A percentile compares a stretch with the other conserved stretches of the same genome.
phyloP scores from a whole-genome alignment of 164 flowering plant genomes.

The Brasenia schreberi region DNA sequence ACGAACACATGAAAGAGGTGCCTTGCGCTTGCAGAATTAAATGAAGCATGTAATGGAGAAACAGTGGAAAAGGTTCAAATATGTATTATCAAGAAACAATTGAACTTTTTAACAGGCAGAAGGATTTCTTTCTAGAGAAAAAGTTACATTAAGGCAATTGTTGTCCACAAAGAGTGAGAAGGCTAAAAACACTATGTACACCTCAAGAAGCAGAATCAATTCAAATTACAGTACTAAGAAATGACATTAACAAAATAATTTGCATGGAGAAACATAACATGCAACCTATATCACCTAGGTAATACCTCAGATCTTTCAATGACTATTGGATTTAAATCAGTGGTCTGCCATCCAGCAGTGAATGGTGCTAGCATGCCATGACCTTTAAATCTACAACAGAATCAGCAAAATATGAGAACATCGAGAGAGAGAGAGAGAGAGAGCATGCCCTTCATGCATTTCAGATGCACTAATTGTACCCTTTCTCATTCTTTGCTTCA shows the following conservation, averaged over 20 bases:
- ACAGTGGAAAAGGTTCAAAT: too few relatives aligned
- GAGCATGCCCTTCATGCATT: not conserved
- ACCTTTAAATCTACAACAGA: constrained; percentile 53
- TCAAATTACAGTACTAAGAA: too few relatives aligned
- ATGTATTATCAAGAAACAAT: too few relatives aligned
- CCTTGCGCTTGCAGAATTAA: too few relatives aligned
- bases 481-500: constrained; percentile 11
- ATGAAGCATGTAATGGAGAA: too few relatives aligned
- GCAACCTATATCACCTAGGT: too few relatives aligned
- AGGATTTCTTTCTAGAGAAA: too few relatives aligned
- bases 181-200: too few relatives aligned
- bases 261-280: not conserved
- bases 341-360: constrained; percentile 85
- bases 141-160: too few relatives aligned
- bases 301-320: constrained; percentile 83
- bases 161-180: too few relatives aligned
- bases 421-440: not conserved
- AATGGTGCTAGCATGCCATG: constrained; percentile 99
- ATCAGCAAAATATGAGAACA: not conserved
- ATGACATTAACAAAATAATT: not conserved
- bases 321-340: constrained; percentile 65
- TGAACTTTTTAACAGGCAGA: too few relatives aligned
- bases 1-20: too few relatives aligned
- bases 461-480: constrained; percentile 2
- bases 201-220: not conserved